Evolutionary conservation across 495 filamentous ascomycete genomes (phyloP), one percentile per base, ranked within the genome.

Genomic region (Xylaria scruposa): DNA sequence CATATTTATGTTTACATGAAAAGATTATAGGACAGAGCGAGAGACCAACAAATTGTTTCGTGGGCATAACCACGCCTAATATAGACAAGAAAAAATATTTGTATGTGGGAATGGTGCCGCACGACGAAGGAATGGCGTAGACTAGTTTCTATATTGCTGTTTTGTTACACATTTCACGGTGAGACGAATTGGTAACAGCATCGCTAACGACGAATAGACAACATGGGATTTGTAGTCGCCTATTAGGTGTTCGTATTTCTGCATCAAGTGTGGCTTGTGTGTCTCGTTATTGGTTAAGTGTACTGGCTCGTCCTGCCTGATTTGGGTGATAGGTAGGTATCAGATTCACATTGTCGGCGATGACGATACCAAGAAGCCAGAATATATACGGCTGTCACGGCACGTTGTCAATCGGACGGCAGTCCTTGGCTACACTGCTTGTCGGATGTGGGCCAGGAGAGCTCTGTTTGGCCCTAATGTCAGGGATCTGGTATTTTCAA

Each of bases 171-270:
- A 31, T 24, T 44, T 21, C 40, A 60, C 21, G 21, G 54, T 59
- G 67, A 69, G 66, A 69, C 67, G 33, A 36, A 42, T 42, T 44
- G 64, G 47, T 56, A 54, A 54, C 31, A 67, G 44, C 15, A 54
- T 67, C 31, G 0, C 29, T 15, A 29, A 29, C 24, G 66, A n/a
- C 42, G 38, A 60, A 69, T 69, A 12, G 40, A 42, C 19, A 42
- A 59, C 38, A 42, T 21, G 29, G 15, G 4, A n/a, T 51, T 19
- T 66, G 26, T 44, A 38, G 29, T 13, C 47, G 15, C 26, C 24
- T 59, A 54, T 60, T 40, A 47, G 38, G 21, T 60, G 54, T 40
- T 69, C 47, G 53, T 49, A 38, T 31, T 59, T 56, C 21, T 67
- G 26, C 38, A 24, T 54, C 5, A 60, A n/a, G 40, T 24, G n/a